These are phyloP conservation scores for Trichoderma aggressivum DNA, from an alignment of 2,329 filamentous ascomycete species.

Conservation along the genomic window DNA sequence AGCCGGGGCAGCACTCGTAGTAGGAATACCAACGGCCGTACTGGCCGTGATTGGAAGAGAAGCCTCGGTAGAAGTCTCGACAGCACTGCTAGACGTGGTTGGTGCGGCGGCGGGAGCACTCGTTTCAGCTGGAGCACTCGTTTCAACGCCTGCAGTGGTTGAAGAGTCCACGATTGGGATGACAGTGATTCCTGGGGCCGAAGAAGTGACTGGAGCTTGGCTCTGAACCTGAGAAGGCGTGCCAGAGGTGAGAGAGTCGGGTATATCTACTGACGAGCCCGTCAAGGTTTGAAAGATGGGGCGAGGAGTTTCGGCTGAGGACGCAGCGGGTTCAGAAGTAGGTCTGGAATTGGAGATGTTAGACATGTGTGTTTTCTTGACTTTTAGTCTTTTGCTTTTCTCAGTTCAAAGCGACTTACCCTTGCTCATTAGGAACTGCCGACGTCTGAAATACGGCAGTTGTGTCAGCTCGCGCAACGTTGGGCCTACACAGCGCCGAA, in stretches of 20 bases:
- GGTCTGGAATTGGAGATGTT: neutral
- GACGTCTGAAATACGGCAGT: neutral
- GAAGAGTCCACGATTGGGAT: conserved; percentile 6
- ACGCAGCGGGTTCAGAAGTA: neutral
- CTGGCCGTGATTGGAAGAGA: neutral
- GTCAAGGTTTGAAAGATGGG: conserved; percentile 13
- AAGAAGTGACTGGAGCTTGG: neutral
- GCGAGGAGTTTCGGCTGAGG: conserved; percentile 1
- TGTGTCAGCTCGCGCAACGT: conserved; percentile 24
- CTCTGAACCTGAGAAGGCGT: neutral
- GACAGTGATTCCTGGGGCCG: neutral
- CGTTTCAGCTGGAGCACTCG: neutral
- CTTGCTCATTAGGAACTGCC: neutral
- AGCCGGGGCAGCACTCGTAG: neutral
- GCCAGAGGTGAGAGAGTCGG: conserved; percentile 15
- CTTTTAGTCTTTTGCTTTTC: too few species aligned
- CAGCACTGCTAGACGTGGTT: neutral
- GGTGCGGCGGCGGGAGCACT: neutral
- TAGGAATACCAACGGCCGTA: neutral
- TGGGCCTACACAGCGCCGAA: neutral
- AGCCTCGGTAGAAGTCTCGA: neutral
- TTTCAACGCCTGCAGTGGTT: neutral
- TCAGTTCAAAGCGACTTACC: neutral
- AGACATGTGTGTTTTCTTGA: neutral
- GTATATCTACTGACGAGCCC: conserved; percentile 12